A percentile compares a stretch with the other conserved stretches of the same genome.
These are phyloP conservation scores for Licmophora abbreviata DNA, from an alignment of 108 stramenopile genomes.

Conservation along the genomic window DNA sequence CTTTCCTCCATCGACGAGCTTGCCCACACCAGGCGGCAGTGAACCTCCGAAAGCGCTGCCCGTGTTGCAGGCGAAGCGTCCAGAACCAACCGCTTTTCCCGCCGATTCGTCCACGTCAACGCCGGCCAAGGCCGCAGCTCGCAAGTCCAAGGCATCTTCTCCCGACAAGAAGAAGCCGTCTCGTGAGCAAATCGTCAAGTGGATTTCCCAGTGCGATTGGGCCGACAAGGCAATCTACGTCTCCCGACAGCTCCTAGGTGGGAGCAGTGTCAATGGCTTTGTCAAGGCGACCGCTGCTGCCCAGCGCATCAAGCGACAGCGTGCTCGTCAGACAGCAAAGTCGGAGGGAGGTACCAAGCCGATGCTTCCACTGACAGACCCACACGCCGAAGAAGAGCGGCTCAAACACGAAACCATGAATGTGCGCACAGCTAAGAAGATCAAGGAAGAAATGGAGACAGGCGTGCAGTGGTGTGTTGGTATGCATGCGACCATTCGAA, in stretches of 20 bases:
- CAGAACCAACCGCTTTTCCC: slow-evolving; percentile 4
- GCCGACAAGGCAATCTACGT: slow-evolving; percentile 47
- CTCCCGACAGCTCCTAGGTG: slow-evolving; percentile 52
- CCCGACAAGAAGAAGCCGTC: slow-evolving; percentile 6
- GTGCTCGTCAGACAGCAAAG: slow-evolving; percentile 41
- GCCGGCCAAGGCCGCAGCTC: neutral
- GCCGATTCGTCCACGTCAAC: slow-evolving; percentile 5
- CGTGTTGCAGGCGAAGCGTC: neutral
- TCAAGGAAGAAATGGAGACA: slow-evolving; percentile 50
- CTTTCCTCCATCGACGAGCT: neutral
- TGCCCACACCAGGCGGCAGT: neutral
- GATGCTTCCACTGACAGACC: neutral
- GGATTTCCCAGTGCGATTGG: slow-evolving; percentile 34
- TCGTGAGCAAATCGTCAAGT: slow-evolving; percentile 16
- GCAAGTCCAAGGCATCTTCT: slow-evolving; percentile 4
- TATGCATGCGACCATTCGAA: slow-evolving; percentile 41
- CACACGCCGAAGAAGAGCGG: slow-evolving; percentile 23
- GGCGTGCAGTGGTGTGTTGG: slow-evolving; percentile 53
- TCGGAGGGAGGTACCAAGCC: slow-evolving; percentile 5
- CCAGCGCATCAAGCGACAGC: slow-evolving; percentile 66
- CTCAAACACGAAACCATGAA: slow-evolving; percentile 56
- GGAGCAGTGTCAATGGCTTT: slow-evolving; percentile 66
- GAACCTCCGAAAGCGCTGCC: slow-evolving; percentile 1
- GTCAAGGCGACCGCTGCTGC: slow-evolving; percentile 51
- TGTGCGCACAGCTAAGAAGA: slow-evolving; percentile 57